Percentiles rank a stretch among this genome's conserved stretches.
phyloP scores from a whole-genome alignment of 345 rosid genomes.

The Moringa oleifera region DNA sequence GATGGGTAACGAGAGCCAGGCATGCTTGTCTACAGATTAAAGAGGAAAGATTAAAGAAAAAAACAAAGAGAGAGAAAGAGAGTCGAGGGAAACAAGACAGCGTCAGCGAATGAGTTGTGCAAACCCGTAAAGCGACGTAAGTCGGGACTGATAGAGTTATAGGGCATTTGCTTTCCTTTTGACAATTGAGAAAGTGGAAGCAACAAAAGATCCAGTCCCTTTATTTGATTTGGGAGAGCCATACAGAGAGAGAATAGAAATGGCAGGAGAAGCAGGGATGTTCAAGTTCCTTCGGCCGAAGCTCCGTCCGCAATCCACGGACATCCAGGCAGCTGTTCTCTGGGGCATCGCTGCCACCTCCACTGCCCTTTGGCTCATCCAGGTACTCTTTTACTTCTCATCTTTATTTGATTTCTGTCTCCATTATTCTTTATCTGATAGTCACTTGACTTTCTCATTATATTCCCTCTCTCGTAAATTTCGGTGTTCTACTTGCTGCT shows the following conservation, averaged over 20 bases:
- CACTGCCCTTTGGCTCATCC: constrained; percentile 65
- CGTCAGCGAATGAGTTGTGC: too few relatives aligned
- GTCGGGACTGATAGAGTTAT: too few relatives aligned
- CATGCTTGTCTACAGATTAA: too few relatives aligned
- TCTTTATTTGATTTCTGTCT: constrained; percentile 3
- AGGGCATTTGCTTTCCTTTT: too few relatives aligned
- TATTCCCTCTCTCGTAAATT: too few relatives aligned
- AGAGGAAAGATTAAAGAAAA: too few relatives aligned
- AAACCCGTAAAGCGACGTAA: too few relatives aligned
- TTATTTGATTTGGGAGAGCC: constrained; percentile 15
- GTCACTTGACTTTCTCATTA: background rate
- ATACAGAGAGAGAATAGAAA: background rate
- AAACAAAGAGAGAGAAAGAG: too few relatives aligned
- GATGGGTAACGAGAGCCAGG: too few relatives aligned
- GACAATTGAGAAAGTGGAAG: background rate
- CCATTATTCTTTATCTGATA: background rate
- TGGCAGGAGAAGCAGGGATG: constrained; percentile 32
- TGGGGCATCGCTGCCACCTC: constrained; percentile 87
- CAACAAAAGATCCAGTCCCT: constrained; percentile 1
- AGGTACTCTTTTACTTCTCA: constrained; percentile 35
- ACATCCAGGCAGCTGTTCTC: constrained; percentile 64
- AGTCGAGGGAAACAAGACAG: too few relatives aligned
- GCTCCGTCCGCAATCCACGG: constrained; percentile 48
- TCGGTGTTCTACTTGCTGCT: too few relatives aligned
- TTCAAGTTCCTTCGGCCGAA: constrained; percentile 45